A percentile compares a stretch with the other conserved stretches of the same genome.
phyloP scores from a whole-genome alignment of 768 basidiomycete genomes.

The Russula ochroleuca region DNA sequence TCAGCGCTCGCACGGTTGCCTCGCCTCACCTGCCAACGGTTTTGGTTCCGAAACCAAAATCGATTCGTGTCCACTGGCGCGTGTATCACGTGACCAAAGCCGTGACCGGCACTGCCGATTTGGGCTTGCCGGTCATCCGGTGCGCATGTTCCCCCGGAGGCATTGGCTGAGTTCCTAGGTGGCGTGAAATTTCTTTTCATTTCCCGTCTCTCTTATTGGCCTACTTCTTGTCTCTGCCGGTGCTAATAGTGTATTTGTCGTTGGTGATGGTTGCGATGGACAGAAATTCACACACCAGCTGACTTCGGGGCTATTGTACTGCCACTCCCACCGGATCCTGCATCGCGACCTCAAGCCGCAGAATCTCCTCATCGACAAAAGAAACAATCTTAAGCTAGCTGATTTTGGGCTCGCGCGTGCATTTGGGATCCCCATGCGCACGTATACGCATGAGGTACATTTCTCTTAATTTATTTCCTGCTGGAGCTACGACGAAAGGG shows the following conservation, averaged over 20 bases:
- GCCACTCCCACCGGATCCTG: slow-evolving; percentile 53
- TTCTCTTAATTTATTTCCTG: slow-evolving; percentile 6
- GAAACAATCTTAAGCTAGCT: slow-evolving; percentile 51
- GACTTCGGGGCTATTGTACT: slow-evolving; percentile 74
- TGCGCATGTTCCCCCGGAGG: background rate
- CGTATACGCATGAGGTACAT: slow-evolving; percentile 96
- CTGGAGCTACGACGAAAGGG: background rate
- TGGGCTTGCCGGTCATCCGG: background rate
- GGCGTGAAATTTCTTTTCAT: slow-evolving; percentile 1
- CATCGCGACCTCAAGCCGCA: slow-evolving; percentile 56
- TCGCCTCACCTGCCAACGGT: slow-evolving; percentile 5
- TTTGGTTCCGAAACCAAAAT: slow-evolving; percentile 28
- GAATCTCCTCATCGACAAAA: slow-evolving; percentile 50
- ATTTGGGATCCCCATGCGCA: slow-evolving; percentile 96
- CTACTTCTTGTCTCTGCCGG: background rate
- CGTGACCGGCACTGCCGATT: background rate
- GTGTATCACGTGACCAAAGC: slow-evolving; percentile 21
- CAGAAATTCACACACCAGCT: slow-evolving; percentile 98
- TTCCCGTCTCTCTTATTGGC: background rate
- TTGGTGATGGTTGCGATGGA: slow-evolving; percentile 18
- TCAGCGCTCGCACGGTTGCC: slow-evolving; percentile 23
- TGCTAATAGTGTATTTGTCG: slow-evolving; percentile 4
- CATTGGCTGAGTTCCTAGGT: background rate
- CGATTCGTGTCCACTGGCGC: background rate
- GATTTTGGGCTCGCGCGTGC: slow-evolving; percentile 56